Base-by-base conservation (phyloP, 2,329 filamentous ascomycete genomes). In the Juglanconis oblonga region DNA sequence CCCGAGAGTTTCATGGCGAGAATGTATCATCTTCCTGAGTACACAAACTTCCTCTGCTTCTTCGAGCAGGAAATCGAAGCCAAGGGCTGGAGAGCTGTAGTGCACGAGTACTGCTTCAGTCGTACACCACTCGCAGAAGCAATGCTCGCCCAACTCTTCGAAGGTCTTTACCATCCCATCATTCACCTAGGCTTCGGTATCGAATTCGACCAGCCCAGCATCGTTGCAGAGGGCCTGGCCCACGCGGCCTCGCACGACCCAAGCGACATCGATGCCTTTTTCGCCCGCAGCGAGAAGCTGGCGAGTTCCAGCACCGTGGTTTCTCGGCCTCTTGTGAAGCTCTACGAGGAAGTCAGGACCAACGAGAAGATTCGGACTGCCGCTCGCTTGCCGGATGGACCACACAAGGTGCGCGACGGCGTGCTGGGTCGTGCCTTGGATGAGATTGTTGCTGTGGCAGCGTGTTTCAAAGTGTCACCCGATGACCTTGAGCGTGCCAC, bases 121-220 rank as follows among this genome's bases (percentile, higher is more conserved):
- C 77, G 78, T 3, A 81, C 83, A 61, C 77, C 81, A 42, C 67
- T 76, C 54, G 83, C 87, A 2, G 81, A 90, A 62, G 77, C 78
- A 56, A 77, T 91, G 76, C 71, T 90, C 0, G 77, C 75, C 0
- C 76, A 84, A 17, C 58, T 67, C 57, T 66, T 59, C 66, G 62
- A 69, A 79, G 84, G 87, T 2, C 80, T 87, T 54, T 72, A 87
- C 5, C 88, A 91, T 65, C 87, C 87, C 1, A 71, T 89, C 14
- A 90, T 91, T 58, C 87, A 90, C 65, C 76, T 90, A 2, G 87
- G 87, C 0, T 87, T 89, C 59, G 88, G 84, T 1, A 69, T 91
- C 49, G 87, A 91, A 67, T 90, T 89, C 66, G 73, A 83, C 7
- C 87, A 88, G 65, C 86, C 87, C 0, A 82, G 81, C 9, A 83